Evolutionary conservation across 345 rosid species (phyloP), one percentile per base, ranked within the genome.

Genomic region (Eucalyptus fibrosa): DNA sequence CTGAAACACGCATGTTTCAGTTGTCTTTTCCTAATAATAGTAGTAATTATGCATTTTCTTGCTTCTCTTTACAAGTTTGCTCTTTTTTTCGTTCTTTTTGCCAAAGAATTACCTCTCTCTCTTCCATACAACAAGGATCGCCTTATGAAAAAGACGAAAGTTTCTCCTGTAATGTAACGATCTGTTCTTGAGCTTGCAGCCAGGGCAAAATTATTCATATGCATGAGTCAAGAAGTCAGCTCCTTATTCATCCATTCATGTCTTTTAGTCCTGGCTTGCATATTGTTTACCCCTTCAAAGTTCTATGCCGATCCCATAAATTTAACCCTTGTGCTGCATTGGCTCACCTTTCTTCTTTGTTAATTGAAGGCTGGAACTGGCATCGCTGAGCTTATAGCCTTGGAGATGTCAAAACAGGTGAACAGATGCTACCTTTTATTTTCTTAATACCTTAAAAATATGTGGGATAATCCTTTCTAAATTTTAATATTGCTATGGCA

Each of bases 311-410:
- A 28, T n/a, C 28, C 13, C 18, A 14, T 19, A 24, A 14, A 49
- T 26, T 37, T 42, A 42, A 87, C 24, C 30, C 90, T 69, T 62
- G 30, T 77, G 30, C 55, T 37, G 12, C 45, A 44, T 50, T 49
- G 21, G n/a, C 69, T 90, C 47, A 44, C 56, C 87, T 40, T 90
- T 37, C 40, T 24, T 28, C 14, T 21, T 45, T 34, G 81, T 53
- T 16, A 8, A 56, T 32, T 88, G 92, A 90, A 97, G 99, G 99
- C 98, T 86, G 99, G 99, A 93, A 98, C 99, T 9, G 99, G 99
- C 45, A 98, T 98, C 45, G 99, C 99, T 49, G 98, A 98, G 91
- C 96, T 98, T 86, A 97, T 98, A 89, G 99, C 99, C 88, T 98
- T 96, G 88, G 94, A 98, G 91, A 96, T 97, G 82, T 94, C 99